A percentile compares a stretch with the other conserved stretches of the same genome.
These are phyloP conservation scores for Medicago lupulina DNA, from an alignment of 306 rosid species.

Conservation along the genomic window DNA sequence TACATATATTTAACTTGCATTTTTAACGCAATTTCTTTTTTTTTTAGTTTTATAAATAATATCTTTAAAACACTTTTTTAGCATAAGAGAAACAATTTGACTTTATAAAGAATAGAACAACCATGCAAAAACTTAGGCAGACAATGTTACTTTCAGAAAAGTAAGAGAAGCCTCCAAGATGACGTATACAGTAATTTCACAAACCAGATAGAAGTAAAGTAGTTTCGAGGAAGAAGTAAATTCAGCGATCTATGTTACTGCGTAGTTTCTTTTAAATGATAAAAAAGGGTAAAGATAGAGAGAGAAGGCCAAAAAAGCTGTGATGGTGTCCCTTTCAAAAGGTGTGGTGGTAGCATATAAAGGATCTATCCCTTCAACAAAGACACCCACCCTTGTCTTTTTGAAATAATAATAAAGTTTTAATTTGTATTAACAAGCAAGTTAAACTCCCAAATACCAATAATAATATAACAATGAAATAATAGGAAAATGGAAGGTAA, in stretches of 20 bases:
- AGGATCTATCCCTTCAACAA: slow-evolving; percentile 3
- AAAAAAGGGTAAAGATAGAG: not conserved
- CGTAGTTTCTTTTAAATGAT: slow-evolving; percentile 1
- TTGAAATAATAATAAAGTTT: not conserved
- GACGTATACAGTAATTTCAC: slow-evolving; percentile 14
- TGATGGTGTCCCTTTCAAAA: slow-evolving; percentile 22
- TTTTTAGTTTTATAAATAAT: too few relatives aligned
- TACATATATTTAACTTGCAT: too few relatives aligned
- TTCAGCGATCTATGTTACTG: not conserved
- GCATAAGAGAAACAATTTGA: not conserved
- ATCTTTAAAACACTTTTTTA: too few relatives aligned
- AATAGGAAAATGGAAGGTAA: not conserved
- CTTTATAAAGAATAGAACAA: not conserved
- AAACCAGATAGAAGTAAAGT: slow-evolving; percentile 5
- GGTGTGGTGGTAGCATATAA: slow-evolving; percentile 8
- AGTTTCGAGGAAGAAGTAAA: slow-evolving; percentile 5
- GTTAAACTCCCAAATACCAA: not conserved
- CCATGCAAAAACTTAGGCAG: slow-evolving; percentile 2
- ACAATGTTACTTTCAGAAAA: slow-evolving; percentile 4
- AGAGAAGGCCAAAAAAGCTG: slow-evolving; percentile 6
- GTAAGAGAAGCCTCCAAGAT: not conserved
- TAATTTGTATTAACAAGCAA: not conserved
- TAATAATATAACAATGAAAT: not conserved
- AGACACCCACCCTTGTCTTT: not conserved
- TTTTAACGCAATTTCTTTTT: too few relatives aligned